A percentile compares a stretch with the other conserved stretches of the same genome.
Evolutionary conservation across 192 early-diverging fungal species (phyloP).

Genomic region (Mortierella claussenii): DNA sequence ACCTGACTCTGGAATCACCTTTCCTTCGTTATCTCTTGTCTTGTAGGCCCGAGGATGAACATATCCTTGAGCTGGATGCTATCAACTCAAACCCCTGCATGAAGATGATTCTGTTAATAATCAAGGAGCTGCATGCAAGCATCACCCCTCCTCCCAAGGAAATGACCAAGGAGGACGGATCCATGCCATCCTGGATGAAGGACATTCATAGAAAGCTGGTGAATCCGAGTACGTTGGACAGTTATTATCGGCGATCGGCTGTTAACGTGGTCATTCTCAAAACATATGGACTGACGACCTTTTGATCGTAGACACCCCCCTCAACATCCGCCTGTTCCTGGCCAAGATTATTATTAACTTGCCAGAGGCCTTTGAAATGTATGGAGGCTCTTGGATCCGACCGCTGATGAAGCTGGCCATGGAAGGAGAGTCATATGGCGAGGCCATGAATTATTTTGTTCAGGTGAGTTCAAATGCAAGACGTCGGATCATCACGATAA

Average conservation of each 20-base stretch:
- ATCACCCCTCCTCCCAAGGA: conserved; percentile 50
- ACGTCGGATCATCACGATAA: too few species aligned
- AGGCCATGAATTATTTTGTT: conserved; percentile 76
- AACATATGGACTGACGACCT: too few species aligned
- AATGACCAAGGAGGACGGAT: conserved; percentile 26
- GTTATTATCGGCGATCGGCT: background rate
- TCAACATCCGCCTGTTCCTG: conserved; percentile 72
- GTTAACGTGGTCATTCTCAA: too few species aligned
- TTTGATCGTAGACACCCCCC: conserved; percentile 57
- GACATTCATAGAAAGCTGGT: conserved; percentile 63
- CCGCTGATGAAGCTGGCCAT: conserved; percentile 65
- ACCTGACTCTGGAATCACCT: too few species aligned
- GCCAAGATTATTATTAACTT: conserved; percentile 73
- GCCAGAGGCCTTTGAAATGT: conserved; percentile 69
- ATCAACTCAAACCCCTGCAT: conserved; percentile 75
- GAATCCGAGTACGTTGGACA: conserved; percentile 31
- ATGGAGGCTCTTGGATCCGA: conserved; percentile 67
- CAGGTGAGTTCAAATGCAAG: too few species aligned
- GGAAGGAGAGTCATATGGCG: conserved; percentile 62
- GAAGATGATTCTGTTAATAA: conserved; percentile 65
- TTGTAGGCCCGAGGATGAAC: conserved; percentile 12
- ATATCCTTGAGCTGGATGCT: conserved; percentile 58
- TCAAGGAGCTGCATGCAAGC: conserved; percentile 59
- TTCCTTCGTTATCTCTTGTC: background rate
- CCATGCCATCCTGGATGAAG: conserved; percentile 75